phyloP scores from a whole-genome alignment of 805 yeast genomes.

The Nakazawaea pomicola region DNA sequence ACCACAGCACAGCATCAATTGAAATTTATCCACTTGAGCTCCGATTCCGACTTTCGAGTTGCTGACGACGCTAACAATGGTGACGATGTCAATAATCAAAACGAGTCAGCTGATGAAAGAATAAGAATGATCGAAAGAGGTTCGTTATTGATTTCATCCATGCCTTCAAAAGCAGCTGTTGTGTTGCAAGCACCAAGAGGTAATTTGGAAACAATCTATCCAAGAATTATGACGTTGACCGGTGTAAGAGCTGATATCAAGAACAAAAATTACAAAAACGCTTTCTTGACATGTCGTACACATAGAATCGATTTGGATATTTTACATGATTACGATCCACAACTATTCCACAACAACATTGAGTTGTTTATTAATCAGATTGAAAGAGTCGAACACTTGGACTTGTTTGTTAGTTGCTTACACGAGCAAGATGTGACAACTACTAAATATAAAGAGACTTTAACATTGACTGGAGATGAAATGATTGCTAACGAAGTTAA shows the following conservation, averaged over 20 bases:
- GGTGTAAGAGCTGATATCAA: conserved; percentile 73
- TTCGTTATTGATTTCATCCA: conserved; percentile 71
- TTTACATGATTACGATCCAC: conserved; percentile 81
- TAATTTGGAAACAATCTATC: conserved; percentile 88
- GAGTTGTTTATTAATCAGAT: conserved; percentile 68
- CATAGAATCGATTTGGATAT: conserved; percentile 91
- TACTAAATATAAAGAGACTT: conserved; percentile 80
- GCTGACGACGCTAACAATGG: conserved; percentile 19
- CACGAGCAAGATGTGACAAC: conserved; percentile 80
- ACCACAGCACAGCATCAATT: conserved; percentile 87
- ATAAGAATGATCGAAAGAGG: conserved; percentile 89
- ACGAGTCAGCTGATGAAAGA: conserved; percentile 60
- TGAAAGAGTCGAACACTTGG: conserved; percentile 69
- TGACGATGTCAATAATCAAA: conserved; percentile 31
- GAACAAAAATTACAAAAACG: conserved; percentile 54
- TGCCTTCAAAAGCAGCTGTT: conserved; percentile 80
- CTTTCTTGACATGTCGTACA: conserved; percentile 79
- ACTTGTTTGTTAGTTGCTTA: conserved; percentile 80
- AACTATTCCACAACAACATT: conserved; percentile 56
- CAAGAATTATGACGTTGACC: conserved; percentile 84
- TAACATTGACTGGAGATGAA: conserved; percentile 22
- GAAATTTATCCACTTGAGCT: conserved; percentile 69
- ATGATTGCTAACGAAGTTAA: conserved; percentile 8
- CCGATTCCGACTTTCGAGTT: conserved; percentile 28
- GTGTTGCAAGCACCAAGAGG: conserved; percentile 95